Evolutionary conservation across 495 filamentous ascomycete genomes (phyloP), one percentile per base, ranked within the genome.

Genomic region (Pyronema omphalodes): DNA sequence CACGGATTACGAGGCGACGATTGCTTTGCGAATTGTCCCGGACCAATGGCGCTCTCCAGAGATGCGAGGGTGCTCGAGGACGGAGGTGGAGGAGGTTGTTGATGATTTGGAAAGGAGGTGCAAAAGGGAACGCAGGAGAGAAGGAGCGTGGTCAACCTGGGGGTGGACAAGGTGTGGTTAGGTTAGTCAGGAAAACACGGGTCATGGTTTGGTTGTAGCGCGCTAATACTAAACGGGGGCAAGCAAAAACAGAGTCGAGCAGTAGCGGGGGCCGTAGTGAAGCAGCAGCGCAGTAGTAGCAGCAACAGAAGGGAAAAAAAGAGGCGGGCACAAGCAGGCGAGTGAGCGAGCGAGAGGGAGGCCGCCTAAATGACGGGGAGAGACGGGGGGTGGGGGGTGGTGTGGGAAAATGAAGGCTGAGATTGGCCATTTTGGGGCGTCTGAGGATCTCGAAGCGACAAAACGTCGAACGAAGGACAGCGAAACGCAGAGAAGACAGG

Each of bases 81-180:
- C 60, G 60, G 55, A 17, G 19, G 57, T 29, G 23, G 23, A 51
- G 60, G 56, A 54, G 60, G 51, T 51, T 56, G 35, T 9, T 34
- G 47, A 50, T 50, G 47, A 36, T 9, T 60, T 52, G 60, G 56
- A 63, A 63, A 59, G 61, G 61, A 63, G 61, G 57, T 59, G 61
- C 52, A 62, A 44, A 60, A 54, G 50, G 60, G 60, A 63, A 63
- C 55, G 60, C 62, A 61, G 55, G 60, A 62, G 55, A 58, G 61
- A 63, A 63, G 60, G 61, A 63, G 57, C 61, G 61, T 63, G 61
- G 60, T 49, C 49, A 63, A 60, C 53, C 61, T 63, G 61, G 55
- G 52, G 56, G 53, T 47, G 58, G 54, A 62, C 52, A 57, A 55
- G 60, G 57, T 53, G 49, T 57, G 49, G 60, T 59, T 62, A 63